Evolutionary conservation across 768 basidiomycete genomes (phyloP), one percentile per base, ranked within the genome.

Genomic region (Dentipellis fragilis): DNA sequence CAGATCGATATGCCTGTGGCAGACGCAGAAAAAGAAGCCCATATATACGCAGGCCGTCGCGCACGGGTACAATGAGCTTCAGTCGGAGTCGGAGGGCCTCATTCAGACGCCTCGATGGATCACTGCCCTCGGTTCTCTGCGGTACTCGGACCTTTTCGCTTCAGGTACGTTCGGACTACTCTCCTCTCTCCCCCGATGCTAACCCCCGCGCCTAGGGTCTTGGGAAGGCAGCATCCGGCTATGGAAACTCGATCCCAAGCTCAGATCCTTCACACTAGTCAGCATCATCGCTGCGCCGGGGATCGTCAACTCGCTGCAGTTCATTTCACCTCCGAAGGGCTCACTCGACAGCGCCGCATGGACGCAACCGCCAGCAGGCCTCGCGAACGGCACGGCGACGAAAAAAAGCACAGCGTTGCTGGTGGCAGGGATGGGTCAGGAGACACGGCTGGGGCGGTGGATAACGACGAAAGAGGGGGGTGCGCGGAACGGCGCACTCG

Each of bases 1-100:
- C 57, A 93, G 94, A 0, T 87, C 93, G n/a, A 84, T 99, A 65
- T 89, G 80, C 58, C 77, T 99, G 4, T 99, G 95, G 93, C 81
- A 78, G 34, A 96, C 83, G 10, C 79, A 80, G 58, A 95, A 93
- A 77, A 97, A 98, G 75, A 98, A 98, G 70, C 92, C 96, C 0
- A 72, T 95, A 46, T 96, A 89, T 69, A 90, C 86, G 0, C 81
- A 87, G 56, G 76, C 86, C 6, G 72, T 97, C 47, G 89, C 92
- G 3, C 96, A 99, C 67, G 96, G 96, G 4, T 70, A 93, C 46
- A 78, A 88, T 60, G 81, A 87, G 67, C 73, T 75, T 6, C 69
- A 76, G 12, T 88, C 87, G 1, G 80, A 87, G 55, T 83, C 84
- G 0, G 91, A 89, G 63, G 89, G 88, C 16, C 63, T 79, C 38